A percentile compares a stretch with the other conserved stretches of the same genome.
Evolutionary conservation across 768 basidiomycete genomes (phyloP).

Genomic region (Collybiopsis confluens): DNA sequence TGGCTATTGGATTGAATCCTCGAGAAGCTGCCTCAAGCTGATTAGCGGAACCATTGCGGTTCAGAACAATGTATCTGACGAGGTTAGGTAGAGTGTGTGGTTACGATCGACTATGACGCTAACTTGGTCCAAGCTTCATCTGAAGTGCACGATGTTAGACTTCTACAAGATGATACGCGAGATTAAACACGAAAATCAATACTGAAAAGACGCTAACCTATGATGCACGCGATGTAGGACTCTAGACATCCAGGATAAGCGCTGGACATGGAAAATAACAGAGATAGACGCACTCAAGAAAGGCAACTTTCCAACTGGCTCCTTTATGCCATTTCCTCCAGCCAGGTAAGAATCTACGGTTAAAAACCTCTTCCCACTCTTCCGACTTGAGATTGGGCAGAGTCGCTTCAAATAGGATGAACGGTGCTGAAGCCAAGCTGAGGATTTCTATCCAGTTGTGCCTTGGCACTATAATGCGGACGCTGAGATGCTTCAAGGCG

Average conservation of each 20-base stretch:
- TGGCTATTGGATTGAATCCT: conserved; percentile 55
- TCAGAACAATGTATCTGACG: conserved; percentile 66
- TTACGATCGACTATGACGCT: conserved; percentile 14
- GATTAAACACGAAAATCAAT: no score
- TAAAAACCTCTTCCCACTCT: conserved; percentile 78
- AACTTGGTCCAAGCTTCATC: conserved; percentile 86
- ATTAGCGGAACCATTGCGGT: conserved; percentile 73
- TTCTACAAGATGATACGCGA: conserved; percentile 28
- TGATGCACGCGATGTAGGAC: conserved; percentile 65
- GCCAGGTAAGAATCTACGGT: conserved; percentile 68
- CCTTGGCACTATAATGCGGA: conserved; percentile 60
- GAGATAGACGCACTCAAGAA: conserved; percentile 50
- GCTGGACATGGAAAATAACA: not conserved
- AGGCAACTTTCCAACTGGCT: conserved; percentile 58
- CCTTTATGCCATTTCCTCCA: conserved; percentile 71
- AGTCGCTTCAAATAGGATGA: conserved; percentile 64
- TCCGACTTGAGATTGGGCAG: conserved; percentile 59
- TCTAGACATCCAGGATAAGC: conserved; percentile 29
- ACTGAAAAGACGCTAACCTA: conserved; percentile 2
- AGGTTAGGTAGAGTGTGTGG: conserved; percentile 6
- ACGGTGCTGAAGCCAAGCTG: conserved; percentile 54
- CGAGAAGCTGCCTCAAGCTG: conserved; percentile 65
- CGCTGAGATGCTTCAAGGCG: conserved; percentile 52
- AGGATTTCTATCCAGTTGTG: conserved; percentile 81
- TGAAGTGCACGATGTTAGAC: conserved; percentile 61